These are phyloP conservation scores for Mycogone perniciosa DNA, from an alignment of 2,329 filamentous ascomycete species.

Conservation along the genomic window DNA sequence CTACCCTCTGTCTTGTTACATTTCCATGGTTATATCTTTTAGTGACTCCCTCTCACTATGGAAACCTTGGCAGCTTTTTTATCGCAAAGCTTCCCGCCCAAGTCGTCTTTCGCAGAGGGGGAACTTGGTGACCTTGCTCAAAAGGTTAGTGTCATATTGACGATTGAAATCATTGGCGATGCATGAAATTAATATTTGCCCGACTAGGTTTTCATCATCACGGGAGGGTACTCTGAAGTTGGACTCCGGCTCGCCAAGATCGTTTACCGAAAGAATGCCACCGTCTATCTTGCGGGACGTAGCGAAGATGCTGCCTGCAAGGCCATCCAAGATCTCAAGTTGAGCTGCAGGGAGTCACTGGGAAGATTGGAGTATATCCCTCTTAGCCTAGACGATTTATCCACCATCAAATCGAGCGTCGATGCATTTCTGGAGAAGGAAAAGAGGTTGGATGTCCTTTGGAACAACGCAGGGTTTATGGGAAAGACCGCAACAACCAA, in stretches of 20 bases:
- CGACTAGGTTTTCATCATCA: slow-evolving; percentile 44
- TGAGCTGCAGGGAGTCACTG: slow-evolving; percentile 27
- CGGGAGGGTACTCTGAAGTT: slow-evolving; percentile 36
- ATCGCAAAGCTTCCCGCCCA: slow-evolving; percentile 15
- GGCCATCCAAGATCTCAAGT: slow-evolving; percentile 40
- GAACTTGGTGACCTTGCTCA: slow-evolving; percentile 54
- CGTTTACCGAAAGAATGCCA: slow-evolving; percentile 47
- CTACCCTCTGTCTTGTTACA: too few relatives aligned
- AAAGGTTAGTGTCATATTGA: slow-evolving; percentile 37
- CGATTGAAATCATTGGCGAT: background rate
- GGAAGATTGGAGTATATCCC: slow-evolving; percentile 37
- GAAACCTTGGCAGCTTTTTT: background rate
- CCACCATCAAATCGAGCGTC: slow-evolving; percentile 28
- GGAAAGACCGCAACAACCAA: slow-evolving; percentile 18
- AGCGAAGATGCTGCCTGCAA: slow-evolving; percentile 36
- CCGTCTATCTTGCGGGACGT: slow-evolving; percentile 50
- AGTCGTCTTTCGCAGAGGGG: slow-evolving; percentile 31
- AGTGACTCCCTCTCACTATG: too few relatives aligned
- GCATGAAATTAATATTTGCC: background rate
- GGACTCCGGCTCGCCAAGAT: slow-evolving; percentile 47
- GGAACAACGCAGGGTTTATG: slow-evolving; percentile 43
- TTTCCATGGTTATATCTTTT: too few relatives aligned
- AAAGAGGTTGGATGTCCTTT: slow-evolving; percentile 32
- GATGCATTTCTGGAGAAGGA: slow-evolving; percentile 26
- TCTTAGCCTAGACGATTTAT: slow-evolving; percentile 39